A percentile compares a stretch with the other conserved stretches of the same genome.
Evolutionary conservation across 805 yeast genomes (phyloP).

Genomic region (Teunomyces atbi): DNA sequence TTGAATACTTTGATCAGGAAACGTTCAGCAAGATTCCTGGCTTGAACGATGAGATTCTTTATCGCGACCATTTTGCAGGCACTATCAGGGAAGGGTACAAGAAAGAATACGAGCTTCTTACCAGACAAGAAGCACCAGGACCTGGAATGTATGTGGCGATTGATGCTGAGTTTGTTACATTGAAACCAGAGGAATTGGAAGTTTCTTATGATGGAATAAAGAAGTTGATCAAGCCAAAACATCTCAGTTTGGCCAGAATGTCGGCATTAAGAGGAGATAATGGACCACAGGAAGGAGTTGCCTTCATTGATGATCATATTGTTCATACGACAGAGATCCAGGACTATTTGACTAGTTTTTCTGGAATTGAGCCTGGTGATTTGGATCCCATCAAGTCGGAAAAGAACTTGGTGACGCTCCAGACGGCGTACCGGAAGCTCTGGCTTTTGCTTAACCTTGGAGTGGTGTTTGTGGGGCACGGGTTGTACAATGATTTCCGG

Average conservation of each 20-base stretch:
- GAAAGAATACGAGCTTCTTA: conserved; percentile 66
- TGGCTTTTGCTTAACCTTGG: conserved; percentile 91
- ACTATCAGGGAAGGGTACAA: conserved; percentile 58
- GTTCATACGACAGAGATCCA: conserved; percentile 67
- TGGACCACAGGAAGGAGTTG: conserved; percentile 64
- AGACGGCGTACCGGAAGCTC: conserved; percentile 79
- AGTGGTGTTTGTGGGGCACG: conserved; percentile 93
- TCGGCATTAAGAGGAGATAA: conserved; percentile 77
- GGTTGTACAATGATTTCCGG: conserved; percentile 85
- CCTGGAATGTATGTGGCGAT: conserved; percentile 82
- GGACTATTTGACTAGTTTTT: conserved; percentile 84
- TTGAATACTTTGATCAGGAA: conserved; percentile 34
- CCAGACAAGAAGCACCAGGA: conserved; percentile 66
- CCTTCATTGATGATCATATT: conserved; percentile 92
- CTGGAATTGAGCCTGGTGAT: conserved; percentile 95
- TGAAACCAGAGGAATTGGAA: conserved; percentile 77
- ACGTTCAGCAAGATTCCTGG: conserved; percentile 16
- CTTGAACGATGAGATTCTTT: conserved; percentile 64
- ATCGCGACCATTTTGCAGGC: conserved; percentile 71
- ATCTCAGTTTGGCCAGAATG: conserved; percentile 79
- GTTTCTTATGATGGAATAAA: conserved; percentile 70
- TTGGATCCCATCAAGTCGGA: conserved; percentile 65
- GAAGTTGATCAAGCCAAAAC: conserved; percentile 69
- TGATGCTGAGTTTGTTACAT: conserved; percentile 93
- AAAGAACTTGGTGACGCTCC: conserved; percentile 71